Base-by-base conservation (phyloP, 106 monocot genomes). In the Dioscorea alata region DNA sequence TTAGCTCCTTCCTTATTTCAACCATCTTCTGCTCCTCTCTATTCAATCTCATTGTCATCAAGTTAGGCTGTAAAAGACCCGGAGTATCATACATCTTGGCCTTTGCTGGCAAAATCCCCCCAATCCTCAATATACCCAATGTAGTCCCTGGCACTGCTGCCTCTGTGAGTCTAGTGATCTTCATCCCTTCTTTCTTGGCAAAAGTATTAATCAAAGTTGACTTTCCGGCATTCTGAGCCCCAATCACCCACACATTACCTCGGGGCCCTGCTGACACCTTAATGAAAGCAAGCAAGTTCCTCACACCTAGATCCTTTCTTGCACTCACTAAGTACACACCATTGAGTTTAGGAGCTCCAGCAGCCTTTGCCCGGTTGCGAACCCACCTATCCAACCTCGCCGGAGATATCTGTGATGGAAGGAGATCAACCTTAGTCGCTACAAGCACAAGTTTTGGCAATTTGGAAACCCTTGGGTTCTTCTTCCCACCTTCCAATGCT, bases 21-120 rank as follows among this genome's bases (percentile, higher is more conserved):
- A 99, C 85, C 92, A 99, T 99, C 77, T 93, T 99, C 65, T 87
- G 93, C 64, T 99, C 99, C 67, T 90, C 99, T 54, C 87, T 80
- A 53, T 79, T 87, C 60, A 99, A 66, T 59, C 92, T 84, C 85
- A 93, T 90, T 34, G 83, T 70, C 80, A 99, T 71, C 49, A 99
- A 64, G 72, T 93, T 81, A 13, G 92, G 87, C 64, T 99, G 99
- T 70, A 99, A 71, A 73, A 99, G 88, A 20, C 99, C 99, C 0
- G 99, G 99, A 64, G 99, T 99, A 58, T 99, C 99, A 82, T 87
- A 93, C 93, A 99, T 81, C 75, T 93, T 99, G n/a, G 85, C 99
- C 61, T 93, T 99, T 0, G 92, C 89, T 0, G 99, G 99, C 35
- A 99, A 79, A 82, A 99, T 74, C 17, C 90, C 93, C 2, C 73